These are phyloP conservation scores for Mycena kentingensis DNA, from an alignment of 768 basidiomycete genomes.

Conservation along the genomic window DNA sequence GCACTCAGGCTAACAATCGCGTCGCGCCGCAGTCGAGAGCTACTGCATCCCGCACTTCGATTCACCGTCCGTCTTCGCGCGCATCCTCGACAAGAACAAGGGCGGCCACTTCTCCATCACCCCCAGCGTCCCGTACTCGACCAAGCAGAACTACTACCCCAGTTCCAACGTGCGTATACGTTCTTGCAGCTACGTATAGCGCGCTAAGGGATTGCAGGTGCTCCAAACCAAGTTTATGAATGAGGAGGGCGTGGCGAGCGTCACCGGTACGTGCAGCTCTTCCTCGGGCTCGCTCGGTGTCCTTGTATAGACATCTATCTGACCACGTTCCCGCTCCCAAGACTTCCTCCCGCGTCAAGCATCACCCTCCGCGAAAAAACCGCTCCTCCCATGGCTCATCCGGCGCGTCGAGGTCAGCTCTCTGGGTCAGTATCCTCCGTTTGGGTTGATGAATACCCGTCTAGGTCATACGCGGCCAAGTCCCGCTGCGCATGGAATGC, in stretches of 20 bases:
- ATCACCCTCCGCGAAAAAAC: slow-evolving; percentile 45
- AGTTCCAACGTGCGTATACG: slow-evolving; percentile 66
- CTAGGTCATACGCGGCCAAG: slow-evolving; percentile 78
- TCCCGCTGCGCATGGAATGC: slow-evolving; percentile 84
- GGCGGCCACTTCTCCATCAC: slow-evolving; percentile 92
- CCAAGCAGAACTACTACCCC: slow-evolving; percentile 83
- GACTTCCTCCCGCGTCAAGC: slow-evolving; percentile 80
- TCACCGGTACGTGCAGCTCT: slow-evolving; percentile 60
- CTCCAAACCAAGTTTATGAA: slow-evolving; percentile 91
- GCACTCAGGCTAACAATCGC: neutral
- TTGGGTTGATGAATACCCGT: slow-evolving; percentile 7
- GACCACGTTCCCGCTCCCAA: slow-evolving; percentile 23
- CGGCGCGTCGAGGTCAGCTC: slow-evolving; percentile 71
- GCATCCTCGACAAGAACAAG: slow-evolving; percentile 86
- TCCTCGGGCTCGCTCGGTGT: slow-evolving; percentile 2
- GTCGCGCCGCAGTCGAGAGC: slow-evolving; percentile 73
- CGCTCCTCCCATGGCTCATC: slow-evolving; percentile 81
- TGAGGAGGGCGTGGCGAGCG: slow-evolving; percentile 80
- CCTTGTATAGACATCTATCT: neutral
- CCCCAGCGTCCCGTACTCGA: slow-evolving; percentile 67
- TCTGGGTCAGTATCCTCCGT: neutral
- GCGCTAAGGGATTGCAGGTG: slow-evolving; percentile 55
- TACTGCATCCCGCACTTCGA: slow-evolving; percentile 95
- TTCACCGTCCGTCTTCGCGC: slow-evolving; percentile 88
- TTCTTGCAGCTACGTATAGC: too few relatives aligned